phyloP scores from a whole-genome alignment of 441 rosid genomes.

The Geranium incanum region DNA sequence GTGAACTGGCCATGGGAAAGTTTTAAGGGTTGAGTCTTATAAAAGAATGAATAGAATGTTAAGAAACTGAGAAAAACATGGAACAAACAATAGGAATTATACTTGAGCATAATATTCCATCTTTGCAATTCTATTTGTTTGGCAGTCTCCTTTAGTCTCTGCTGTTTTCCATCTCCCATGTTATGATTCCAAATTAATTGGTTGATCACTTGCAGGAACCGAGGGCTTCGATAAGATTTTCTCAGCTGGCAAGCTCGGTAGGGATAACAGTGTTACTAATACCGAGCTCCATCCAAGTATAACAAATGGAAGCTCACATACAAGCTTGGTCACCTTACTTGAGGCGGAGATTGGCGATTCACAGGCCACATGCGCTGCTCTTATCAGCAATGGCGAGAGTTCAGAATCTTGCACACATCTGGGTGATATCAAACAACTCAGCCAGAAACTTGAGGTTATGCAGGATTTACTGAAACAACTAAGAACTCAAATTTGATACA shows the following conservation, averaged over 20 bases:
- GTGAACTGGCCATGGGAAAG: too few species aligned
- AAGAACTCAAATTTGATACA: slow-evolving; percentile 44
- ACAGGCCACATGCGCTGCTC: slow-evolving; percentile 50
- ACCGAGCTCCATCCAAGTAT: slow-evolving; percentile 27
- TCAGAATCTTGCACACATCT: slow-evolving; percentile 37
- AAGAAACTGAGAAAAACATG: background rate
- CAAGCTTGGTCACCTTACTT: slow-evolving; percentile 41
- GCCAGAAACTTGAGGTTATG: slow-evolving; percentile 57
- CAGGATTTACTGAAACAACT: slow-evolving; percentile 53
- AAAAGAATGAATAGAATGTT: background rate
- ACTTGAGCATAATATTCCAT: too few species aligned
- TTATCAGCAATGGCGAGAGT: slow-evolving; percentile 31
- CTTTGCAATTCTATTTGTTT: too few species aligned
- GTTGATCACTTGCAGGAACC: slow-evolving; percentile 48
- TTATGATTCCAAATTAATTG: background rate
- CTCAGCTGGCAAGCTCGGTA: slow-evolving; percentile 42
- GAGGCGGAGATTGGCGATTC: slow-evolving; percentile 65
- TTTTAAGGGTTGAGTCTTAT: too few species aligned
- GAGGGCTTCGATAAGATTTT: slow-evolving; percentile 74
- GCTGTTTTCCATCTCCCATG: background rate
- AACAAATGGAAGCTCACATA: slow-evolving; percentile 21
- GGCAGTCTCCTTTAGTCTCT: background rate
- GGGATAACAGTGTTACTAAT: slow-evolving; percentile 35
- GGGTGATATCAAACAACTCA: slow-evolving; percentile 40
- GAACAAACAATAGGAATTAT: background rate